phyloP scores from a whole-genome alignment of 2,329 filamentous ascomycete genomes.

The Claviceps quebecensis region DNA sequence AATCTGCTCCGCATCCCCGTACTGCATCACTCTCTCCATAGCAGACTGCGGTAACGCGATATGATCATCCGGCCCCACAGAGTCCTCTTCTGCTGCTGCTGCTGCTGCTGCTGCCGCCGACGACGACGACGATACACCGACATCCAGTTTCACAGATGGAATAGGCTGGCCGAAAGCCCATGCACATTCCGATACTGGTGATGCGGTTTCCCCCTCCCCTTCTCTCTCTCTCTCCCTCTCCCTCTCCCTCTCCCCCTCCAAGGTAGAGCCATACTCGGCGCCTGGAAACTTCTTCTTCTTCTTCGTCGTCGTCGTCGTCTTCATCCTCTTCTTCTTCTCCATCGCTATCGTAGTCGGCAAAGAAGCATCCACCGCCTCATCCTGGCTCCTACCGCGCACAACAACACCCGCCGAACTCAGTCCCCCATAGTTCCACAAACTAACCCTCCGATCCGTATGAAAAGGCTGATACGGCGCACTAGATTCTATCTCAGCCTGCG shows the following conservation, averaged over 20 bases:
- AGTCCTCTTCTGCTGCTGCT: constrained; percentile 34
- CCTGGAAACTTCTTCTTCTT: constrained; percentile 10
- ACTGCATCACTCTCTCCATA: constrained; percentile 48
- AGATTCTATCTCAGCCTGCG: constrained; percentile 81
- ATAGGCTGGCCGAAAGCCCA: constrained; percentile 52
- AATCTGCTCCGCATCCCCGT: constrained; percentile 58
- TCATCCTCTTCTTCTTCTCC: constrained; percentile 23
- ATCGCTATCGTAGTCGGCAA: constrained; percentile 12
- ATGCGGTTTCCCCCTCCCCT: background rate
- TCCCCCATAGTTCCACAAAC: constrained; percentile 51
- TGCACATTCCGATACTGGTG: constrained; percentile 9
- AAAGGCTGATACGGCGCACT: constrained; percentile 93
- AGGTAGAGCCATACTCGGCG: background rate
- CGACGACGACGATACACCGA: constrained; percentile 22
- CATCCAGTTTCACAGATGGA: constrained; percentile 34
- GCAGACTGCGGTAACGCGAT: constrained; percentile 47
- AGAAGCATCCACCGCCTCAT: constrained; percentile 21
- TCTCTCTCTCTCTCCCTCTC: constrained; percentile 5
- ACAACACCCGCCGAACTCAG: constrained; percentile 23
- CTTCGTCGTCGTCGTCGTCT: constrained; percentile 25
- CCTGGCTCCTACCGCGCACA: constrained; percentile 25
- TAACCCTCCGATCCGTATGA: constrained; percentile 77
- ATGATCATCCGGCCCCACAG: constrained; percentile 37
- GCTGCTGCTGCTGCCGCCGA: too few relatives aligned
- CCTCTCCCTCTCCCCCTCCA: constrained; percentile 6